Percentiles rank a stretch among this genome's conserved stretches.
Evolutionary conservation across 73 alveolate genomes (phyloP).

Genomic region (Tetrahymena elliotti): DNA sequence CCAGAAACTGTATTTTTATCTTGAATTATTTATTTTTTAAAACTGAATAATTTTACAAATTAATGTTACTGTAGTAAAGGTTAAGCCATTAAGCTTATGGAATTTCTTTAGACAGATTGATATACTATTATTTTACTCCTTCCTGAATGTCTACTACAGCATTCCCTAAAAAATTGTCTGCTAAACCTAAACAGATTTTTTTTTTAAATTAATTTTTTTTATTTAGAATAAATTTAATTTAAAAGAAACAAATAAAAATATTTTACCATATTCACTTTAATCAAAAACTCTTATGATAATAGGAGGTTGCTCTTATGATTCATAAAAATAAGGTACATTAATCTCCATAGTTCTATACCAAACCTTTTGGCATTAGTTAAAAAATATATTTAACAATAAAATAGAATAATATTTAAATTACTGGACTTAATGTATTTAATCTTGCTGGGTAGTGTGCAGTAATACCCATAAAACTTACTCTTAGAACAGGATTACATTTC

Average conservation of each 20-base stretch:
- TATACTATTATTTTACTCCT: neutral
- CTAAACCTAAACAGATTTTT: neutral
- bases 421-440: neutral
- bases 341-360: neutral
- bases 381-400: neutral
- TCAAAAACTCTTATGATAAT: neutral
- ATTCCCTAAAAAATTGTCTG: neutral
- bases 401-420: neutral
- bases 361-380: neutral
- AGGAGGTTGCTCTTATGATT: neutral
- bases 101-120: neutral
- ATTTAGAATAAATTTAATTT: neutral
- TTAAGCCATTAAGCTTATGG: neutral
- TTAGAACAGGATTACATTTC: neutral
- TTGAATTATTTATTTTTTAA: neutral
- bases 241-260: neutral
- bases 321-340: neutral
- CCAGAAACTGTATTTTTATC: neutral
- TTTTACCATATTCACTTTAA: neutral
- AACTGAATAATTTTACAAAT: neutral
- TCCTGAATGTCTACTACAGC: neutral
- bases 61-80: neutral
- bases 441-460: neutral
- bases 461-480: neutral
- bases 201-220: neutral